Evolutionary conservation across 345 rosid genomes (phyloP).

Genomic region (Eucalyptus regnans): DNA sequence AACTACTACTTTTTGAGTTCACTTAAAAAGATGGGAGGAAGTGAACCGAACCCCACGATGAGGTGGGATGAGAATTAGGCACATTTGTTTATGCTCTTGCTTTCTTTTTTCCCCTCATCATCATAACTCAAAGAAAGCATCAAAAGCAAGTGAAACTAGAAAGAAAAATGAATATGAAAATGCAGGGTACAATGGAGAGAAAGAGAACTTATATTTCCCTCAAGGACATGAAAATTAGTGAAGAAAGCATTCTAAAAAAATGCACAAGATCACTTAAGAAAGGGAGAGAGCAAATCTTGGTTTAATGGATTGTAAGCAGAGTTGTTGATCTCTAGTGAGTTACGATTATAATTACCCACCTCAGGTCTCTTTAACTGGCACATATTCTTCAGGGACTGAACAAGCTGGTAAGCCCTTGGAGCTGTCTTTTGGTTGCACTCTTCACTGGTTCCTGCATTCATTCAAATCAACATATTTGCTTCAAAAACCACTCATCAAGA

Average conservation of each 20-base stretch:
- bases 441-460: constrained; percentile 16
- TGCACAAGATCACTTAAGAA: not conserved
- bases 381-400: constrained; percentile 40
- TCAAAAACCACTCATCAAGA: not conserved
- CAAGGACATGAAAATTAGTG: not conserved
- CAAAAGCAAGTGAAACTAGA: not conserved
- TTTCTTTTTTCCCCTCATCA: not conserved
- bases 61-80: not conserved
- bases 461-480: not conserved
- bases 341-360: constrained; percentile 14
- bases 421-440: constrained; percentile 24
- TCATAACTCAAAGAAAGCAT: not conserved
- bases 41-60: not conserved
- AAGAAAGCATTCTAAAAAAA: not conserved
- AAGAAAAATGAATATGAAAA: not conserved
- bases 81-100: not conserved
- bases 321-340: not conserved
- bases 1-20: not conserved
- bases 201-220: not conserved
- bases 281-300: not conserved
- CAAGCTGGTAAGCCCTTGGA: constrained; percentile 37
- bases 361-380: constrained; percentile 74
- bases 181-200: not conserved
- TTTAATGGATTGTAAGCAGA: not conserved
- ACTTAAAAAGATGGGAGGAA: not conserved